phyloP scores from a whole-genome alignment of 306 rosid genomes.

The Benincasa hispida region DNA sequence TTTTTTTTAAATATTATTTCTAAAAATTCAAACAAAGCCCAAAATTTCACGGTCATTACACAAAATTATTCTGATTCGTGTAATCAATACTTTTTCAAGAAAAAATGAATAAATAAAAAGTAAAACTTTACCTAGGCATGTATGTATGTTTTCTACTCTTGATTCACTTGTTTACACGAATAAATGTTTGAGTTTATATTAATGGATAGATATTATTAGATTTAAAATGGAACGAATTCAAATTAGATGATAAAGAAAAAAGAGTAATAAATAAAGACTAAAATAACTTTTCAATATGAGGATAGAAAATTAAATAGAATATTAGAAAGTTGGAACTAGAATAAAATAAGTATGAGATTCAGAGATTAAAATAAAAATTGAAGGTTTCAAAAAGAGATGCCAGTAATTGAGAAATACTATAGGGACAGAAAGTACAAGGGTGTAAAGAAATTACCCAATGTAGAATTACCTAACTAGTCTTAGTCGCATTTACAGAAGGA shows the following conservation, averaged over 20 bases:
- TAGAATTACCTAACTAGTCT: background rate
- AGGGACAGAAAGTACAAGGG: background rate
- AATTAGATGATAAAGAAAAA: background rate
- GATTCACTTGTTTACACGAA: background rate
- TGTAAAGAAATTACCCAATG: background rate
- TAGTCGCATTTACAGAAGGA: background rate
- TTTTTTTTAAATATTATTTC: too few relatives aligned
- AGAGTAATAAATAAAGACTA: background rate
- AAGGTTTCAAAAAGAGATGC: background rate
- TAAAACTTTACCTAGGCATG: background rate
- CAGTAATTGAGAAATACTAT: background rate
- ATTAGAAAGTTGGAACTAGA: background rate
- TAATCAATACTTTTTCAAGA: too few relatives aligned
- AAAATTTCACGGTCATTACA: too few relatives aligned
- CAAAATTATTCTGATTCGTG: too few relatives aligned
- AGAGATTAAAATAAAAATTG: background rate
- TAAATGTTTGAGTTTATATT: background rate
- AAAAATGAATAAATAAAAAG: too few relatives aligned
- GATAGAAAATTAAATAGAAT: background rate
- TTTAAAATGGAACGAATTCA: background rate
- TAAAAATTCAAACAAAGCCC: too few relatives aligned
- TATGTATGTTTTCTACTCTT: too few relatives aligned
- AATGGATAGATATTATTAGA: background rate
- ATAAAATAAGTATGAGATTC: background rate
- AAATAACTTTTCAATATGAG: background rate